Evolutionary conservation across 2,329 filamentous ascomycete genomes (phyloP).

Genomic region (Aspergillus chevalieri): DNA sequence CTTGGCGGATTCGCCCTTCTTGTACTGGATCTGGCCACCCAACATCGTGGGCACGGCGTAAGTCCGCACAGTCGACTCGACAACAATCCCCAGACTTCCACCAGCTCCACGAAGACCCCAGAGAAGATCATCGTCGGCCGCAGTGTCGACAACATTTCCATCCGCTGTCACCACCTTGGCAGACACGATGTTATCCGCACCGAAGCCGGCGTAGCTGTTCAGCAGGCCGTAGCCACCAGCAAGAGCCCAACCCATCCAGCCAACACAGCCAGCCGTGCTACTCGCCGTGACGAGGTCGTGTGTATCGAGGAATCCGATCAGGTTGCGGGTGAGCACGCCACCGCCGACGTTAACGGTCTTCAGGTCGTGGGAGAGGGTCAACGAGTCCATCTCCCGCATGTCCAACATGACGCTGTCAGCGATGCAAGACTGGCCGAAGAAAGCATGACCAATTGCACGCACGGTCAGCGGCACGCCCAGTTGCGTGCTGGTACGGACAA

Average conservation of each 20-base stretch:
- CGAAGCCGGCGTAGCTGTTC: not conserved
- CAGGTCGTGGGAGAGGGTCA: not conserved
- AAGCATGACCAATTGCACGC: conserved; percentile 15
- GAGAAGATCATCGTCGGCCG: not conserved
- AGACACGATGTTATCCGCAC: not conserved
- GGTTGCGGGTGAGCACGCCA: not conserved
- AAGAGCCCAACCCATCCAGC: not conserved
- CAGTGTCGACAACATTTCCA: not conserved
- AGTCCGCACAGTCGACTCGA: not conserved
- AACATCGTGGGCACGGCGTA: not conserved
- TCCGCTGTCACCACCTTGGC: not conserved
- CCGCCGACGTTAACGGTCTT: not conserved
- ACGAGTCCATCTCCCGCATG: conserved; percentile 8
- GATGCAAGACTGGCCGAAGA: conserved; percentile 9
- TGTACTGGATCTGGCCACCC: not conserved
- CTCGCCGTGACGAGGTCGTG: not conserved
- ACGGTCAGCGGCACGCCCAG: conserved; percentile 5
- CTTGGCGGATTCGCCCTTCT: not conserved
- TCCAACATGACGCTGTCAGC: conserved; percentile 9
- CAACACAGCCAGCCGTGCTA: not conserved
- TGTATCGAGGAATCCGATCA: not conserved
- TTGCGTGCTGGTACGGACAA: not conserved
- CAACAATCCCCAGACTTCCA: not conserved
- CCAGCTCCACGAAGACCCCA: not conserved
- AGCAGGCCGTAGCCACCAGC: not conserved